Percentiles rank a stretch among this genome's conserved stretches.
Evolutionary conservation across 2,329 filamentous ascomycete genomes (phyloP).

Genomic region (Aspergillus proliferans): DNA sequence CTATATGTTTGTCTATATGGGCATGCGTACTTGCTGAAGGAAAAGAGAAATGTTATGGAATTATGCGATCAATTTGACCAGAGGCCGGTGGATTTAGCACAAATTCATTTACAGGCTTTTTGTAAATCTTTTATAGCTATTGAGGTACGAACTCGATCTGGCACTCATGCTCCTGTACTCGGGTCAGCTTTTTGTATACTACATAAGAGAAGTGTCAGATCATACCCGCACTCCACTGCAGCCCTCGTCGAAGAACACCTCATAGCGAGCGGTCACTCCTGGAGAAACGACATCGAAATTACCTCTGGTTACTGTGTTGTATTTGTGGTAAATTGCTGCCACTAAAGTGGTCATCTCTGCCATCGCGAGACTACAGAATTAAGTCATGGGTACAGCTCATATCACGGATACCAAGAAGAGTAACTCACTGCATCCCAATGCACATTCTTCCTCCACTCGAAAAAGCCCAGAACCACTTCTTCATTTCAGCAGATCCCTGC

Average conservation of each 20-base stretch:
- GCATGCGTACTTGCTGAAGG: neutral
- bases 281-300: conserved; percentile 15
- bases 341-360: conserved; percentile 46
- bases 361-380: conserved; percentile 38
- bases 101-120: neutral
- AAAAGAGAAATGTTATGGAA: neutral
- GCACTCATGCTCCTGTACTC: neutral
- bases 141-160: neutral
- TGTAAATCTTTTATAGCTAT: neutral
- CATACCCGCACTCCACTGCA: neutral
- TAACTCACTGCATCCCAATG: conserved; percentile 32
- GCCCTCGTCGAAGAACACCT: conserved; percentile 24
- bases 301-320: conserved; percentile 29
- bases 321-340: conserved; percentile 41
- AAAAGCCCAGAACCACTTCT: conserved; percentile 35
- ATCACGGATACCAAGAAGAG: neutral
- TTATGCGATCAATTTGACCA: too few relatives aligned
- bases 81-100: neutral
- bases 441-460: conserved; percentile 38
- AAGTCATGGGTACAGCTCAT: neutral
- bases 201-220: neutral
- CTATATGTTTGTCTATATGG: too few relatives aligned
- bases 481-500: conserved; percentile 23
- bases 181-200: neutral
- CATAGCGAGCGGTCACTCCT: conserved; percentile 24